Percentiles rank a stretch among this genome's conserved stretches.
Evolutionary conservation across 176 grass and related monocot genomes (phyloP).

Genomic region (Triticum dicoccoides): DNA sequence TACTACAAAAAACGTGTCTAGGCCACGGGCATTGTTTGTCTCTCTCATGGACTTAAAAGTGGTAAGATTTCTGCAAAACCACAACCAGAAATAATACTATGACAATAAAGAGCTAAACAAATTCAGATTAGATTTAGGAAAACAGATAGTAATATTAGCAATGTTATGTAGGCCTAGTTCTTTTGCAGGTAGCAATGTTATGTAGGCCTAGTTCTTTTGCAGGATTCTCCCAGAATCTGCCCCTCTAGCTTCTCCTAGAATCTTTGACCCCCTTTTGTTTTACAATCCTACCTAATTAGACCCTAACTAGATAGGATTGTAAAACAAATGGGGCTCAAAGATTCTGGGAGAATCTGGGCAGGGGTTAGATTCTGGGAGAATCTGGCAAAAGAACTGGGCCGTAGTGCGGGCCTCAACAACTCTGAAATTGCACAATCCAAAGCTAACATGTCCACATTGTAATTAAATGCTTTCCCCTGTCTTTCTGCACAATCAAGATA

Average conservation of each 20-base stretch:
- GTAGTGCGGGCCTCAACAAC: background rate
- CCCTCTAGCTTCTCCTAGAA: no score
- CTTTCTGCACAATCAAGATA: background rate
- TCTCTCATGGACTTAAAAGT: background rate
- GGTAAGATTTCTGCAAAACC: background rate
- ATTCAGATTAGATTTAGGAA: background rate
- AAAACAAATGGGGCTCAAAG: no score
- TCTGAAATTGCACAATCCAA: background rate
- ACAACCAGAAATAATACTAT: background rate
- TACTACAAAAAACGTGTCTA: background rate
- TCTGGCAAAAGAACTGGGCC: no score
- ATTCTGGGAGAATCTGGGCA: no score
- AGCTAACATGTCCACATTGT: background rate
- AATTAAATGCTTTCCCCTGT: slow-evolving; percentile 14
- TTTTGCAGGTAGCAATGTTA: background rate
- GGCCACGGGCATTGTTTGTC: background rate
- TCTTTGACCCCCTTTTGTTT: no score
- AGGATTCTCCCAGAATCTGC: no score
- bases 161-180: background rate
- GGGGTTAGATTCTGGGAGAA: no score
- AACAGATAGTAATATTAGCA: background rate
- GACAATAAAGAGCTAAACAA: background rate
- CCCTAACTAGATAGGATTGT: no score
- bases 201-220: no score
- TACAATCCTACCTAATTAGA: no score